Evolutionary conservation across 148 eudicot genomes (phyloP).

Genomic region (Camellia lanceoleosa): DNA sequence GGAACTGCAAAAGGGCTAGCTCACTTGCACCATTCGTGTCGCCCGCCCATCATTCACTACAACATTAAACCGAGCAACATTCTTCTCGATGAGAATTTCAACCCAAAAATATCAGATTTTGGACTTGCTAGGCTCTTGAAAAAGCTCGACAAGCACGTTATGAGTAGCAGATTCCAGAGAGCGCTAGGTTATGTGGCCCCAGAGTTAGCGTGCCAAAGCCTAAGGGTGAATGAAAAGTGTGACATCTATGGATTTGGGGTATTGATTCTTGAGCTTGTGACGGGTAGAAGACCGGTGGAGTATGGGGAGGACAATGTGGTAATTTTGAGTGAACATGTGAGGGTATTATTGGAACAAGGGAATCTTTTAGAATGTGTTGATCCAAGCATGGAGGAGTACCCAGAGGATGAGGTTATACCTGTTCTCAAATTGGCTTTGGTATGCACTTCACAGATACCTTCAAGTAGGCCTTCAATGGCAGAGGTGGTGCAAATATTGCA

Average conservation of each 20-base stretch:
- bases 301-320: constrained; percentile 83
- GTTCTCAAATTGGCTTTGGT: constrained; percentile 84
- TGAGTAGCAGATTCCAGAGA: constrained; percentile 65
- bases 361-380: constrained; percentile 78
- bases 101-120: constrained; percentile 76
- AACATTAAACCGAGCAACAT: constrained; percentile 87
- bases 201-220: constrained; percentile 81
- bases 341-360: constrained; percentile 71
- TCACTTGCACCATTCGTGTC: constrained; percentile 78
- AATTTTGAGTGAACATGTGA: constrained; percentile 70
- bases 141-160: constrained; percentile 51
- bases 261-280: constrained; percentile 69
- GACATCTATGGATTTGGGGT: constrained; percentile 92
- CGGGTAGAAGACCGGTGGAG: constrained; percentile 78
- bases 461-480: constrained; percentile 93
- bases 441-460: constrained; percentile 90
- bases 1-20: constrained; percentile 89
- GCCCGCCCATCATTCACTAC: constrained; percentile 85
- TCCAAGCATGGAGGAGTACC: constrained; percentile 52
- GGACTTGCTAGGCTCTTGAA: constrained; percentile 65
- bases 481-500: constrained; percentile 94
- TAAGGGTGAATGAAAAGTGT: constrained; percentile 85
- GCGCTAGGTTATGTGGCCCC: constrained; percentile 93
- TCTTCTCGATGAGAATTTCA: constrained; percentile 64
- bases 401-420: constrained; percentile 88